A percentile compares a stretch with the other conserved stretches of the same genome.
These are phyloP conservation scores for Salix koriyanagi DNA, from an alignment of 345 rosid genomes.

Conservation along the genomic window DNA sequence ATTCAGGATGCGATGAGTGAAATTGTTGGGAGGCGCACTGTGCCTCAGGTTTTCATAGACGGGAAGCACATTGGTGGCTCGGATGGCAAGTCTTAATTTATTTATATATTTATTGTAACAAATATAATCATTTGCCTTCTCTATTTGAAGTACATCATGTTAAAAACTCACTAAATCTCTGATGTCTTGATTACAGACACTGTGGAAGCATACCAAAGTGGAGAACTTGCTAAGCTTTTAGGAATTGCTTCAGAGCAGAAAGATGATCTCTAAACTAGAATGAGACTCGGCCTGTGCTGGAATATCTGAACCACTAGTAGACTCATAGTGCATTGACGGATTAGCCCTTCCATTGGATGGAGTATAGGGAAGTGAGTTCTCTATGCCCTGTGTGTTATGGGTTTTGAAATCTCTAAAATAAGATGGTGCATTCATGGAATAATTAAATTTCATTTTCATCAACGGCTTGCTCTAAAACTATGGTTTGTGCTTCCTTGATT, in stretches of 20 bases:
- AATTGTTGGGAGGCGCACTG: slow-evolving; percentile 67
- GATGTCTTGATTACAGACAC: slow-evolving; percentile 53
- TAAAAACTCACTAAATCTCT: not conserved
- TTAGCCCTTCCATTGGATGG: too few relatives aligned
- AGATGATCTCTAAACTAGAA: slow-evolving; percentile 41
- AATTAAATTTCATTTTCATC: too few relatives aligned
- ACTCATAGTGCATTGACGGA: too few relatives aligned
- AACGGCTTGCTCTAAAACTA: too few relatives aligned
- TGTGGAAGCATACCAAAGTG: slow-evolving; percentile 62
- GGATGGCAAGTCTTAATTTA: slow-evolving; percentile 47
- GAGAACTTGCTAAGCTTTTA: slow-evolving; percentile 63
- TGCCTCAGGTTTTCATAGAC: slow-evolving; percentile 84
- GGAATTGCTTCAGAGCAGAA: slow-evolving; percentile 31
- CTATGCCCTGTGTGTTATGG: too few relatives aligned
- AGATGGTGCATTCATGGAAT: too few relatives aligned
- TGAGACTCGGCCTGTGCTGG: too few relatives aligned
- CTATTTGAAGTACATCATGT: not conserved
- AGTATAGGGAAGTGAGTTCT: too few relatives aligned
- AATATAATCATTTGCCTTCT: not conserved
- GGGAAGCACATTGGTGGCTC: slow-evolving; percentile 92
- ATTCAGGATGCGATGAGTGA: slow-evolving; percentile 68
- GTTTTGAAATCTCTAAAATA: too few relatives aligned
- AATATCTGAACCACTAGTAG: too few relatives aligned
- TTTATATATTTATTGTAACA: not conserved
- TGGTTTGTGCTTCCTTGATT: too few relatives aligned